Evolutionary conservation across 805 yeast species (phyloP).

Genomic region (Blastobotrys muscicola): DNA sequence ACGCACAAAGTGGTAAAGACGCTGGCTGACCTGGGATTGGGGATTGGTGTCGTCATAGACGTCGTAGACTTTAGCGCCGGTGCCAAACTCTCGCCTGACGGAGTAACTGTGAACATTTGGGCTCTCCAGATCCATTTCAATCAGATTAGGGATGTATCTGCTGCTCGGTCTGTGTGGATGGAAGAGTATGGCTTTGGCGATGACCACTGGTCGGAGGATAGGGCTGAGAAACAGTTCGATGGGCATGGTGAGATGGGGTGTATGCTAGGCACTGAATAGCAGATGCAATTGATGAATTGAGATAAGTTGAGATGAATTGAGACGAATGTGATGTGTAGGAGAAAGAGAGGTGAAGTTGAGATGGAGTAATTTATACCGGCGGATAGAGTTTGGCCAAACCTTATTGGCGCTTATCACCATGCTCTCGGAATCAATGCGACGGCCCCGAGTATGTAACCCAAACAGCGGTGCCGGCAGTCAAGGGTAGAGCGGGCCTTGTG

Average conservation of each 20-base stretch:
- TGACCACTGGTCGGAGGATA: conserved; percentile 48
- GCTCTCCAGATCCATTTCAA: conserved; percentile 32
- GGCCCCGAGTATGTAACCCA: too few species aligned
- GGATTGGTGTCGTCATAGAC: conserved; percentile 40
- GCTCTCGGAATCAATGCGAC: too few species aligned
- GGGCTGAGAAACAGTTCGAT: conserved; percentile 50
- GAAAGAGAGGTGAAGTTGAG: too few species aligned
- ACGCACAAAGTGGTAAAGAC: conserved; percentile 45
- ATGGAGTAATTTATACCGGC: too few species aligned
- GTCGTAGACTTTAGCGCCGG: conserved; percentile 48
- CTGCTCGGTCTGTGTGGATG: conserved; percentile 49
- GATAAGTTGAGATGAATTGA: background rate
- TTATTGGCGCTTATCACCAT: too few species aligned
- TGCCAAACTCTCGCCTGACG: conserved; percentile 48
- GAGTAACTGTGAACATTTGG: conserved; percentile 33
- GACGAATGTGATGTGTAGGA: background rate
- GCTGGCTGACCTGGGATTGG: conserved; percentile 23
- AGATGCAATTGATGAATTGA: background rate
- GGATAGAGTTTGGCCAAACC: too few species aligned
- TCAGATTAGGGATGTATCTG: conserved; percentile 44
- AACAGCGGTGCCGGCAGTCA: too few species aligned
- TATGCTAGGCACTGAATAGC: background rate
- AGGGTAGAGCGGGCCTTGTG: too few species aligned
- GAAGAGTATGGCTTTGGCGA: conserved; percentile 45
- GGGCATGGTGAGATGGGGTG: conserved; percentile 36